These are phyloP conservation scores for Skeletonema tropicum DNA, from an alignment of 108 stramenopile species.

Conservation along the genomic window DNA sequence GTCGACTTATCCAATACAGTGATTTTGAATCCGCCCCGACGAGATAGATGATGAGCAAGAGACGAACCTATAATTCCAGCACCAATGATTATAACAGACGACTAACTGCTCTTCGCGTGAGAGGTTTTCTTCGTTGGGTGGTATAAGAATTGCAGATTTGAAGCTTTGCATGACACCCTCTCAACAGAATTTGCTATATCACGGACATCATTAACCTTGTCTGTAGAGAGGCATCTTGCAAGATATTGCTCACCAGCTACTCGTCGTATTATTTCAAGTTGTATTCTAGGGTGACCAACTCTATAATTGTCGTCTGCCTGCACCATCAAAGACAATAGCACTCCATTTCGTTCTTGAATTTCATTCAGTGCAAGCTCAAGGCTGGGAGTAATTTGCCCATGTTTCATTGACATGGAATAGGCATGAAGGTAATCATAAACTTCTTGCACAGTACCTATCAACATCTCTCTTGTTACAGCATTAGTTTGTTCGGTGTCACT, in stretches of 20 bases:
- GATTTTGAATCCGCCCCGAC: slow-evolving; percentile 32
- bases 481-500: not conserved
- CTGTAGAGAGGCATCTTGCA: not conserved
- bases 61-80: slow-evolving; percentile 49
- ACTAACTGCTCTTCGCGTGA: not conserved
- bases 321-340: slow-evolving; percentile 28
- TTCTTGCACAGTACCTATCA: slow-evolving; percentile 22
- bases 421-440: slow-evolving; percentile 40
- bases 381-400: slow-evolving; percentile 57
- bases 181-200: not conserved
- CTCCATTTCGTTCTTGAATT: slow-evolving; percentile 64
- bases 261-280: slow-evolving; percentile 41
- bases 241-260: slow-evolving; percentile 28
- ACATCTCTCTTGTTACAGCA: not conserved
- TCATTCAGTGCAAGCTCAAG: slow-evolving; percentile 54
- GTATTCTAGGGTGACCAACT: slow-evolving; percentile 4
- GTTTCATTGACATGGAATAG: slow-evolving; percentile 67
- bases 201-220: not conserved
- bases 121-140: not conserved
- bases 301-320: slow-evolving; percentile 2
- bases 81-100: slow-evolving; percentile 40
- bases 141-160: slow-evolving; percentile 32
- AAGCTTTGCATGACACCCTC: slow-evolving; percentile 15
- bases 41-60: slow-evolving; percentile 51
- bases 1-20: slow-evolving; percentile 48